Base-by-base conservation (phyloP, 805 yeast species). In the Metschnikowia santaceciliae region DNA sequence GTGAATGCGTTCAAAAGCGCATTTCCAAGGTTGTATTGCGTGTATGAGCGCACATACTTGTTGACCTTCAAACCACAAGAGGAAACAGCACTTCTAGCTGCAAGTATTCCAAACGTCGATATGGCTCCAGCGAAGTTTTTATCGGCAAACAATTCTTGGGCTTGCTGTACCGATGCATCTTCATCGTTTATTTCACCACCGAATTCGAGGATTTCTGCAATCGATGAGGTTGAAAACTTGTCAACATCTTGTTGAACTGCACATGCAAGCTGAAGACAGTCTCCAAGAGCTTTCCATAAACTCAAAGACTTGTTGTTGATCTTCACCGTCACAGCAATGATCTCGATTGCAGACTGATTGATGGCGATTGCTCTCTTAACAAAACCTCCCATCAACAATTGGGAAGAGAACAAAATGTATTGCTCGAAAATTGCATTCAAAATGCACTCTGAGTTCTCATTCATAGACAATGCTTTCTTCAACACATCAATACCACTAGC, bases 1-100 rank as follows among this genome's bases (percentile, higher is more conserved):
- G 55, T 60, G 69, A 56, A 64, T 1, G 81, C 77, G 36, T 78
- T 76, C 14, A 83, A 62, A 53, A 82, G 81, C 0, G 88, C 74
- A 13, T 85, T 66, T 1, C 96, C 97, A 33, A 90, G 68, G 61
- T 94, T 91, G 67, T 79, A 88, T 66, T 79, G 64, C 4, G 71
- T 58, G 8, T 83, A 72, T 0, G 94, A 77, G 41, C 81, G 70
- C 19, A 86, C 63, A 11, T 79, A 68, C 59, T 81, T 78, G 22
- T 82, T 64, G 0, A 68, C 54, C 32, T 74, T 68, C 1, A 61
- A 54, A 0, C 79, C 69, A 1, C 80, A 52, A 3, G 60, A 51
- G 4, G 55, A 49, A 2, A 77, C 53, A 2, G 83, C 81, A 8
- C 75, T 76, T 50, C 77, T 72, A 4, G 80, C 71, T 0, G 82